Conservation (phyloP, 2,329 filamentous ascomycete species). For the Pezicula carpinea region DNA sequence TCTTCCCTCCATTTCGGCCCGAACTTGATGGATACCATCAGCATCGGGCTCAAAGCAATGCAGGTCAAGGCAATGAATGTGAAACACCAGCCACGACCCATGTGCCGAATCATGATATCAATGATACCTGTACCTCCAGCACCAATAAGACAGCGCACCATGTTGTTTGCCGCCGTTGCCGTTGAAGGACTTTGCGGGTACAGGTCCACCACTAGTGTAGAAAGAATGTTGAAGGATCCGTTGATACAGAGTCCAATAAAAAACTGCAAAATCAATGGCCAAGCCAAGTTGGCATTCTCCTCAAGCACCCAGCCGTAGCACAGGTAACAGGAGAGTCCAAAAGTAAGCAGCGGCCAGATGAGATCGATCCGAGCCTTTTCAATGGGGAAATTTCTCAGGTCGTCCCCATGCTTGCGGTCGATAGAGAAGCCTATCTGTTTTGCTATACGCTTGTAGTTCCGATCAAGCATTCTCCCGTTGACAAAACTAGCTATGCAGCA, state of each 20-base stretch:
- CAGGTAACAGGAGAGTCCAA: conserved; percentile 49
- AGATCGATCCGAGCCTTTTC: conserved; percentile 44
- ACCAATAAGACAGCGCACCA: conserved; percentile 57
- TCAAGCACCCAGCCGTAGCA: conserved; percentile 56
- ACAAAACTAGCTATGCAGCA: conserved; percentile 45
- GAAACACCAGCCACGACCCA: conserved; percentile 60
- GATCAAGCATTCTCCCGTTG: conserved; percentile 53
- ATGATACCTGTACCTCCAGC: conserved; percentile 56
- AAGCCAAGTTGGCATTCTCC: conserved; percentile 44
- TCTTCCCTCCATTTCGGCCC: conserved; percentile 48
- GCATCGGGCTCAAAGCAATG: conserved; percentile 40
- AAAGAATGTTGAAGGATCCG: conserved; percentile 59
- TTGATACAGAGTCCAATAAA: conserved; percentile 54
- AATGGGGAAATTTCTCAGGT: conserved; percentile 30
- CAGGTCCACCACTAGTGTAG: conserved; percentile 59
- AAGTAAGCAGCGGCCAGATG: conserved; percentile 47
- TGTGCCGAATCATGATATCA: conserved; percentile 48
- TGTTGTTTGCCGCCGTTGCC: conserved; percentile 59
- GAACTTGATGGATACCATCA: conserved; percentile 44
- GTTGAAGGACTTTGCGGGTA: conserved; percentile 57
- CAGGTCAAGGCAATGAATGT: conserved; percentile 52
- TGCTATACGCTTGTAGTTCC: conserved; percentile 69
- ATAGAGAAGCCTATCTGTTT: conserved; percentile 55
- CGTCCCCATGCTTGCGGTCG: conserved; percentile 46
- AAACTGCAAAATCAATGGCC: conserved; percentile 51